Base-by-base conservation (phyloP, 2,329 filamentous ascomycete species). In the Trichoderma sp. region DNA sequence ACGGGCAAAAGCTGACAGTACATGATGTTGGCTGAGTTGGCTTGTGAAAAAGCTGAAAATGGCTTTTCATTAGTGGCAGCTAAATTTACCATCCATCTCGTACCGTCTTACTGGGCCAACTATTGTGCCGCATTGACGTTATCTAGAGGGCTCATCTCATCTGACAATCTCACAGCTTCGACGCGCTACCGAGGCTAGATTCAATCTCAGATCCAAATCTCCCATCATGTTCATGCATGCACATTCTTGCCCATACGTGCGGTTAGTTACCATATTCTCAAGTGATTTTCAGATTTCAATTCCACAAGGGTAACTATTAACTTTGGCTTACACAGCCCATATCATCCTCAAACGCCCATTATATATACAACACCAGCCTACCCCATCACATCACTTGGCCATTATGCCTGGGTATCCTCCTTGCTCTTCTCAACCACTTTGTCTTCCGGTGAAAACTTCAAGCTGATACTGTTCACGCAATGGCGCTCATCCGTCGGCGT, bases 401-500 rank as follows among this genome's bases (percentile, higher is more conserved):
- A 7, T 80, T 60, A 84, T 41, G 80, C 85, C 80, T 86, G 86
- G 74, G 81, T 85, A 35, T 84, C 84, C 77, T 84, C 84, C 8
- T 78, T 79, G 64, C 74, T 71, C 11, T 79, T 79, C 68, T 83
- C 81, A 29, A 80, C 83, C 66, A 83, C 81, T 79, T 90, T 89
- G 77, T 94, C 92, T 66, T 94, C 88, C 1, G 88, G 87, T 2
- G 87, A 89, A 82, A 99, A 98, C 80, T 92, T 97, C 85, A 98
- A 87, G 83, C 94, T 97, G 71, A 98, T 86, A 81, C 94, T 97
- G 83, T 98, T 99, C 75, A 99, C 97, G 82, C 97, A 99, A 86
- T 99, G 97, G 77, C 97, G 90, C 90, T 99, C 97, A 83, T 99
- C 93, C 24, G 95, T 98, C 6, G 97, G 95, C 27, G 93, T 97